Base-by-base conservation (phyloP, 2,329 filamentous ascomycete genomes). In the Paecilomyces niveus region DNA sequence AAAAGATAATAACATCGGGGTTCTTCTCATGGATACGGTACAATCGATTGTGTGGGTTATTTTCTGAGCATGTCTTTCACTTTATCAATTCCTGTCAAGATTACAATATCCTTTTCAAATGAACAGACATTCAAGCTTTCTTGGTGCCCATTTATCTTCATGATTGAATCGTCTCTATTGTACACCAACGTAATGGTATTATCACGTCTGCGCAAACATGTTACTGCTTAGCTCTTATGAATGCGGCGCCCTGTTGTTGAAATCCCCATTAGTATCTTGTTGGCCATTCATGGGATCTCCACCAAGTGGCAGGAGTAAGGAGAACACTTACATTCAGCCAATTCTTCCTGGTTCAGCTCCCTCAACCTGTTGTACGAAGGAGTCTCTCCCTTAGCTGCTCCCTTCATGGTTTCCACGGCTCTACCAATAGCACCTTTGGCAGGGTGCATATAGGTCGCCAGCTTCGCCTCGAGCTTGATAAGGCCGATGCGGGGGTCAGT, bases 401-500 rank as follows among this genome's bases (percentile, higher is more conserved):
- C 89, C 77, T 92, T 89, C 0, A 89, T 89, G 35, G 93, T 78
- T 71, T 95, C 89, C 9, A 86, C 80, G 2, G 83, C 81, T 22
- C 85, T 80, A 5, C 85, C 82, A 13, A 94, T 58, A 1, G 87
- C 70, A 53, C 84, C 89, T 71, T 84, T 86, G 59, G 80, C 78
- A 26, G 80, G 79, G 45, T 90, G 73, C 4, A 88, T 83, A 68
- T 94, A 94, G 3, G 89, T 90, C 1, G 85, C 87, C 1, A 89
- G 88, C 64, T 82, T 81, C 15, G 87, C 83, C 78, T 86, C 86
- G 61, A 96, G 86, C 58, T 85, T 86, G 67, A 96, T 96, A 62
- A 96, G 76, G 45, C 85, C 89, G 64, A 96, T 90, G 22, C 92
- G 82, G 11, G 92, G 91, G 68, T 96, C 92, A 1, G 90, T 84